A percentile compares a stretch with the other conserved stretches of the same genome.
phyloP scores from a whole-genome alignment of 495 filamentous ascomycete species.

The Melanomma pulvis-pyrius region DNA sequence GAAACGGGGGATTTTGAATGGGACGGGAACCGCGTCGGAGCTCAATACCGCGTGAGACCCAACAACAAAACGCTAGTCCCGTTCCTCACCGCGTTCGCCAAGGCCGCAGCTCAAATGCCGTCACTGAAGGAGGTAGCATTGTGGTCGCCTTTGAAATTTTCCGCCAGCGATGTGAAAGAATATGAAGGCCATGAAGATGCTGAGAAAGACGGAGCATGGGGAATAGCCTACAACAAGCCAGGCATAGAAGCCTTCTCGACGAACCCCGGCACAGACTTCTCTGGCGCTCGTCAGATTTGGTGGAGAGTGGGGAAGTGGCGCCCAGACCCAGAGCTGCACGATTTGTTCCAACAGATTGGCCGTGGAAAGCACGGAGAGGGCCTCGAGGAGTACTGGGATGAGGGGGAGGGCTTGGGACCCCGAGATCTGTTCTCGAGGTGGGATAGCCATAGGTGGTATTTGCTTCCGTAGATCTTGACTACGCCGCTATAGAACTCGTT shows the following conservation, averaged over 20 bases:
- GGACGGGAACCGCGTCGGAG: not conserved
- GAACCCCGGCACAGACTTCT: not conserved
- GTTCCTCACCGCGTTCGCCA: constrained; percentile 13
- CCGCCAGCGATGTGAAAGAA: not conserved
- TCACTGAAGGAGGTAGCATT: constrained; percentile 2
- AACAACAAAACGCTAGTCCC: not conserved
- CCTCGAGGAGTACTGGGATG: constrained; percentile 1
- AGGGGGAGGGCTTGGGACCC: not conserved
- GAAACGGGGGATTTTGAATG: not conserved
- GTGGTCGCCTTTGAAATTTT: constrained; percentile 6
- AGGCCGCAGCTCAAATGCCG: constrained; percentile 11
- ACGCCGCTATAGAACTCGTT: too few species aligned
- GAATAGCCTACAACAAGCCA: not conserved
- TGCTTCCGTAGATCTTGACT: too few species aligned
- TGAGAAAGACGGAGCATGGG: not conserved
- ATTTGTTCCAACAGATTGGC: not conserved
- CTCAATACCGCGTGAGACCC: constrained; percentile 2
- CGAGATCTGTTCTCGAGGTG: not conserved
- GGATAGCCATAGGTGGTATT: not conserved
- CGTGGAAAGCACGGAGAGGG: not conserved
- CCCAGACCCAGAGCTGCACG: not conserved
- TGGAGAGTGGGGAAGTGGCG: constrained; percentile 10
- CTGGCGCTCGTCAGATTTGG: not conserved
- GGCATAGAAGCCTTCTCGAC: not conserved
- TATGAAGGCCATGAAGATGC: not conserved